phyloP scores from a whole-genome alignment of 495 filamentous ascomycete genomes.

The Barbatosphaeria neglecta region DNA sequence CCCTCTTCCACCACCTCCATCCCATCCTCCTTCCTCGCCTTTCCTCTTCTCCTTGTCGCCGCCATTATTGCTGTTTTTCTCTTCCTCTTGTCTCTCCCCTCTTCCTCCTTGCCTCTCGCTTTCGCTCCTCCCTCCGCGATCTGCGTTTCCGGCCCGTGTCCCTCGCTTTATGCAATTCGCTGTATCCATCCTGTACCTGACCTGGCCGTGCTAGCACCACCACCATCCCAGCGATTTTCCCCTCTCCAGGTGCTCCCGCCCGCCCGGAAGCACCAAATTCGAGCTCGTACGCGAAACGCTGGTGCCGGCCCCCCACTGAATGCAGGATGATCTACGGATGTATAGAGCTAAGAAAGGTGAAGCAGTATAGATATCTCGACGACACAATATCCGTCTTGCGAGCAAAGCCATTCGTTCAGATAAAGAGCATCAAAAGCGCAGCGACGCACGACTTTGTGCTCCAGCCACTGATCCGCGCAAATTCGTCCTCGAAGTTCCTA shows the following conservation, averaged over 20 bases:
- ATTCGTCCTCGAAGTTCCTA: too few species aligned
- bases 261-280: not conserved
- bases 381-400: too few species aligned
- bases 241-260: not conserved
- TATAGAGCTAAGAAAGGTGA: too few species aligned
- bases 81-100: not conserved
- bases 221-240: not conserved
- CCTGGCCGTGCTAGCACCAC: not conserved
- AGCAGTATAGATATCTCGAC: too few species aligned
- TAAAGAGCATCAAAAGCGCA: too few species aligned
- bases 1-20: slow-evolving; percentile 11
- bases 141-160: not conserved
- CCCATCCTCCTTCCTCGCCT: slow-evolving; percentile 2
- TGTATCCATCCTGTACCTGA: not conserved
- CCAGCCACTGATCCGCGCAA: too few species aligned
- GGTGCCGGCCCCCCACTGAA: not conserved
- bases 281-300: not conserved
- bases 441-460: too few species aligned
- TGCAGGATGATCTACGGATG: not conserved
- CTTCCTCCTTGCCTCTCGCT: not conserved
- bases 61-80: not conserved
- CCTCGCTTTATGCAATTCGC: not conserved
- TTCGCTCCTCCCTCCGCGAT: not conserved
- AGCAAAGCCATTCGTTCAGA: too few species aligned
- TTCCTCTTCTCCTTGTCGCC: slow-evolving; percentile 3